Percentiles rank a stretch among this genome's conserved stretches.
Evolutionary conservation across 352 stramenopile genomes (phyloP).

Genomic region (Globisporangium iwayamae): DNA sequence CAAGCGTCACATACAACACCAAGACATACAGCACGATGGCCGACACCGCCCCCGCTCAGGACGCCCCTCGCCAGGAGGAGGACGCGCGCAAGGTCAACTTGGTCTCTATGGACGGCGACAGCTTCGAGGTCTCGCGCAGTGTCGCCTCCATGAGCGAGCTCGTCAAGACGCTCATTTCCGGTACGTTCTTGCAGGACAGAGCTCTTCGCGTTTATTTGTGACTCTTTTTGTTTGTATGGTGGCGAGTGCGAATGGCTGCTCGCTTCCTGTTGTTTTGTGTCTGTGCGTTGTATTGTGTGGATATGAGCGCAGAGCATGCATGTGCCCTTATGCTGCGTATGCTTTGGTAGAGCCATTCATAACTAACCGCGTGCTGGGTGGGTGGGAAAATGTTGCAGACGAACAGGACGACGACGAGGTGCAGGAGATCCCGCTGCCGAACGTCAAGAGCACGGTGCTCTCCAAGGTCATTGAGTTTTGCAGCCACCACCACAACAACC

Average conservation of each 20-base stretch:
- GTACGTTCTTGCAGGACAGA: slow-evolving; percentile 25
- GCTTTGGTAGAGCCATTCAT: neutral
- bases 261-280: slow-evolving; percentile 1
- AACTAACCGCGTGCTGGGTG: neutral
- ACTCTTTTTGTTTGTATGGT: neutral
- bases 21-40: slow-evolving; percentile 39
- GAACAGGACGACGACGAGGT: slow-evolving; percentile 94
- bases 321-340: neutral
- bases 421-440: slow-evolving; percentile 97
- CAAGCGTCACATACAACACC: neutral
- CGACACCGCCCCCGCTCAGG: slow-evolving; percentile 40
- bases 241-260: slow-evolving; percentile 3
- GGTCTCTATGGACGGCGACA: slow-evolving; percentile 95
- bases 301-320: neutral
- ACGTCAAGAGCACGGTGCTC: slow-evolving; percentile 96
- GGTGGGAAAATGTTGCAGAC: slow-evolving; percentile 38
- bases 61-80: slow-evolving; percentile 58
- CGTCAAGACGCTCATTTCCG: slow-evolving; percentile 97
- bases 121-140: slow-evolving; percentile 91
- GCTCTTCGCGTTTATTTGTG: neutral
- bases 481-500: slow-evolving; percentile 93
- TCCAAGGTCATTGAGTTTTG: slow-evolving; percentile 98
- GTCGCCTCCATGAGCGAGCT: slow-evolving; percentile 97
- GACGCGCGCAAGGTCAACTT: slow-evolving; percentile 82
- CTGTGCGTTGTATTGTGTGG: neutral